These are phyloP conservation scores for Mycena haematopus DNA, from an alignment of 768 basidiomycete genomes.

Conservation along the genomic window DNA sequence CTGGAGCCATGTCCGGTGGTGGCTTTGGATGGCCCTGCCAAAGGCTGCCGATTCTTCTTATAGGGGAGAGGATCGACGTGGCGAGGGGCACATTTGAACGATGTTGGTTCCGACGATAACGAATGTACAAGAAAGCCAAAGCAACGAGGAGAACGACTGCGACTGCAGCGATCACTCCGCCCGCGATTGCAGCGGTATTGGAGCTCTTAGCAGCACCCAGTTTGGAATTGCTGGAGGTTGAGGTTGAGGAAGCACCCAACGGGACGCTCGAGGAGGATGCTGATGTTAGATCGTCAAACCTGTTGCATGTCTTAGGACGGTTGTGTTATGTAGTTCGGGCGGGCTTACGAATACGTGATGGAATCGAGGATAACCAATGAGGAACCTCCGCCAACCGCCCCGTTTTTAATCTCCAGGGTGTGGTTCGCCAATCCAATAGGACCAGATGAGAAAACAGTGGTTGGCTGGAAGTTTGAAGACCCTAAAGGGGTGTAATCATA, in stretches of 20 bases:
- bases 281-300: not conserved
- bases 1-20: slow-evolving; percentile 28
- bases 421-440: slow-evolving; percentile 3
- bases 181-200: slow-evolving; percentile 34
- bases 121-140: slow-evolving; percentile 31
- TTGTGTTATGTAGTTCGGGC: not conserved
- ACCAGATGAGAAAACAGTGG: slow-evolving; percentile 18
- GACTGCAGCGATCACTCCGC: slow-evolving; percentile 37
- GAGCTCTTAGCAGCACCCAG: not conserved
- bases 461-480: not conserved
- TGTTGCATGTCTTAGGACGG: not conserved
- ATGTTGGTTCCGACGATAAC: slow-evolving; percentile 30
- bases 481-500: slow-evolving; percentile 16
- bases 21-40: slow-evolving; percentile 13
- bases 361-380: slow-evolving; percentile 30
- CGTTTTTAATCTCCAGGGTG: slow-evolving; percentile 22
- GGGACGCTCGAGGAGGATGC: not conserved
- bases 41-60: slow-evolving; percentile 5
- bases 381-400: not conserved
- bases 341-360: slow-evolving; percentile 26
- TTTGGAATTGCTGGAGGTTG: not conserved
- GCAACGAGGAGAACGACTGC: slow-evolving; percentile 33
- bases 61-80: slow-evolving; percentile 6
- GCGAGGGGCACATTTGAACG: slow-evolving; percentile 24
- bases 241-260: not conserved